Base-by-base conservation (phyloP, 1,284 basidiomycete species). In the Naganishia sp. region DNA sequence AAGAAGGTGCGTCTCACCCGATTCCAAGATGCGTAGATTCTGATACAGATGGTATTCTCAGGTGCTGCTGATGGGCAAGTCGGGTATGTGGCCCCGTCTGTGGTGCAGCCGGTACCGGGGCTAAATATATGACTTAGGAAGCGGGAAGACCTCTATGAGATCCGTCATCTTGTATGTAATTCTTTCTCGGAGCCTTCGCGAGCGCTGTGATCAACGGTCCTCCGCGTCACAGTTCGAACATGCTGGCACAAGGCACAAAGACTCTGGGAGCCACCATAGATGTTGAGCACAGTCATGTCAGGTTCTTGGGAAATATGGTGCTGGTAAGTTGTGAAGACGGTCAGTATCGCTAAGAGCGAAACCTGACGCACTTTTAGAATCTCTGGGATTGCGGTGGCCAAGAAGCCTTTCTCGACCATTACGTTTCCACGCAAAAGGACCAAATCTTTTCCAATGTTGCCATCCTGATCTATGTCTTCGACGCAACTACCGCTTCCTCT, bases 301-400 rank as follows among this genome's bases (percentile, higher is more conserved):
- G 94, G 51, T 97, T 99, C 79, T 86, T 99, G 23, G 94, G 93
- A 21, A 76, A 75, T 6, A 71, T 79, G 6, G 77, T 78, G 0
- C 69, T 79, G 45, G 78, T 77, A 35, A 45, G 76, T 71, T 11
- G 7, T 39, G 35, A 2, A 3, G 2, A 39, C 4, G 10, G 3
- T 39, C 13, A 13, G 13, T 39, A 13, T 39, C 2, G 35, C 35
- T 9, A 13, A 10, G 35, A 25, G 49, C n/a, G 23, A 50, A 25
- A 50, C 21, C 49, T 28, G 6, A 28, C 25, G 21, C 10, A 62
- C 31, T 23, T 32, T 6, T 68, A 79, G 75, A 95, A 96, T 76
- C 85, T 99, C 15, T 98, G 95, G 94, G 96, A 99, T 80, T 98
- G 95, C 72, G 95, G 95, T 54, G 95, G 95, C 4, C 96, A 99